Percentiles rank a stretch among this genome's conserved stretches.
phyloP scores from a whole-genome alignment of 1,284 basidiomycete genomes.

The Cutaneotrichosporon mucoides region DNA sequence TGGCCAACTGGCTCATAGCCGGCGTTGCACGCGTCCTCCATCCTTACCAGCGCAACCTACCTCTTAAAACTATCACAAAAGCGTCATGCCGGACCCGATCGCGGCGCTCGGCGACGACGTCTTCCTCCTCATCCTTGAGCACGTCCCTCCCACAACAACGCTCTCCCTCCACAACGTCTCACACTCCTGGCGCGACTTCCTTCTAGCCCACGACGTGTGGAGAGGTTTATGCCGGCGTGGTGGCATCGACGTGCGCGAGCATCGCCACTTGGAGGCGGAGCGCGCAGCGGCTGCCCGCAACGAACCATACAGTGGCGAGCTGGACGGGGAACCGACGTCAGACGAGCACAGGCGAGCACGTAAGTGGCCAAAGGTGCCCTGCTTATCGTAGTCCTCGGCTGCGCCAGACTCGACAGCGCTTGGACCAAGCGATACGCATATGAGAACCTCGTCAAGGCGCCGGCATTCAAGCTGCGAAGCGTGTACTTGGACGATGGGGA shows the following conservation, averaged over 20 bases:
- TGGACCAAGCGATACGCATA: not conserved
- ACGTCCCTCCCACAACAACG: constrained; percentile 22
- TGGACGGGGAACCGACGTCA: not conserved
- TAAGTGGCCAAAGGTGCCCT: not conserved
- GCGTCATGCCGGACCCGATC: constrained; percentile 25
- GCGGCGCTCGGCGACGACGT: constrained; percentile 28
- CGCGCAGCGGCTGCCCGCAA: not conserved
- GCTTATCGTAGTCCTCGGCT: not conserved
- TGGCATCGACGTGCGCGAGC: constrained; percentile 20
- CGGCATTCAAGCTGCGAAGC: constrained; percentile 6
- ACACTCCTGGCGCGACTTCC: constrained; percentile 22
- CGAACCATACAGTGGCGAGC: not conserved
- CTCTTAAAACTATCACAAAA: no score
- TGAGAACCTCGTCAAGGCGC: constrained; percentile 6
- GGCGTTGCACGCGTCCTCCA: not conserved
- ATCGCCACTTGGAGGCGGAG: not conserved
- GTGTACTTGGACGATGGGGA: constrained; percentile 2
- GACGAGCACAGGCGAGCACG: not conserved
- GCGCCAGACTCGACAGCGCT: not conserved
- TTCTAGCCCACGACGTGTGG: constrained; percentile 23
- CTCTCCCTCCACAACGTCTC: constrained; percentile 17
- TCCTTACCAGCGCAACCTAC: not conserved
- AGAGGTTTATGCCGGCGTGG: constrained; percentile 9
- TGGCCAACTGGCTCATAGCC: no score
- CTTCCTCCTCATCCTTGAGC: constrained; percentile 27